Evolutionary conservation across 331 rosid species (phyloP).

Genomic region (Rosa hybrid): DNA sequence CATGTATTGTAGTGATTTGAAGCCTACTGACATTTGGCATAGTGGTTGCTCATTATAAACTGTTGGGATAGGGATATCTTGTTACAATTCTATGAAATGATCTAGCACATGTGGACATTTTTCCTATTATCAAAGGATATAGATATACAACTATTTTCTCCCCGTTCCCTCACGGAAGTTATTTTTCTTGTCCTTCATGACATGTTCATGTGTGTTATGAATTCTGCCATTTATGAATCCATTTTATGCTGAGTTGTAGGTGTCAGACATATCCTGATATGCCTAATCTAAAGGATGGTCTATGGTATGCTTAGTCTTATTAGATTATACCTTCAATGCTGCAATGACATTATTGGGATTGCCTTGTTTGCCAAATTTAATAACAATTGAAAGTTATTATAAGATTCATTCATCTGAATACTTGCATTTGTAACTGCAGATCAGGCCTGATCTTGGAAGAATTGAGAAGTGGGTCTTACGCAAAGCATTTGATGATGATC

Average conservation of each 20-base stretch:
- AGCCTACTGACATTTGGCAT: neutral
- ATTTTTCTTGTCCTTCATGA: neutral
- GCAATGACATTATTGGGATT: neutral
- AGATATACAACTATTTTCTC: neutral
- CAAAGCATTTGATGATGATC: slow-evolving; percentile 86
- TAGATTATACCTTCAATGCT: neutral
- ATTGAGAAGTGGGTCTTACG: slow-evolving; percentile 95
- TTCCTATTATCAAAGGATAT: neutral
- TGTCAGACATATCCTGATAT: neutral
- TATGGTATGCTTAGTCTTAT: neutral
- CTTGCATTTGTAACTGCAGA: slow-evolving; percentile 33
- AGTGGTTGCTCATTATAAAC: neutral
- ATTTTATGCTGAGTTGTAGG: neutral
- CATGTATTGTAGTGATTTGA: slow-evolving; percentile 2
- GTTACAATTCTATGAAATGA: slow-evolving; percentile 24
- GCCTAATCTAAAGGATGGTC: slow-evolving; percentile 4
- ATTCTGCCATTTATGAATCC: slow-evolving; percentile 11
- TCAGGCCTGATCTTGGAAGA: slow-evolving; percentile 68
- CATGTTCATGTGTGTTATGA: slow-evolving; percentile 20
- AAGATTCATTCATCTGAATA: neutral
- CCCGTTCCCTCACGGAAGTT: neutral
- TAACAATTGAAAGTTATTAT: neutral
- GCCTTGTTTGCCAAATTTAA: neutral
- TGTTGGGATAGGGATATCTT: neutral
- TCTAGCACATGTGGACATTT: neutral